Evolutionary conservation across 2,329 filamentous ascomycete genomes (phyloP), one percentile per base, ranked within the genome.

Genomic region (Herpomyces periplanetae): DNA sequence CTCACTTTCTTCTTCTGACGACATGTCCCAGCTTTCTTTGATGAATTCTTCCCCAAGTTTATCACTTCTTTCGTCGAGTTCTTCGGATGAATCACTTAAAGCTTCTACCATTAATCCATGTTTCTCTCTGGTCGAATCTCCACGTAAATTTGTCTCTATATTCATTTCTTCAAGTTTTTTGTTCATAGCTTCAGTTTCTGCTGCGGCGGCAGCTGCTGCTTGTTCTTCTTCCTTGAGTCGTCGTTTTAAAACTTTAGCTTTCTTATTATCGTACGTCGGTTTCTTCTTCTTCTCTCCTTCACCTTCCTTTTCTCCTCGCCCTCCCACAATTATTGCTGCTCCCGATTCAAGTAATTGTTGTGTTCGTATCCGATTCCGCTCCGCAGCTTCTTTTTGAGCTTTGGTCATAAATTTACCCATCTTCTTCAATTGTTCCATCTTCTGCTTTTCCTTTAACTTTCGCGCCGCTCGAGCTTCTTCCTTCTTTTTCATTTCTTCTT

Each of bases 1-100:
- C 32, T 34, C 31, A 23, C 41, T 37, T 30, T 71, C 64, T 4
- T 66, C 62, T 18, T 66, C 64, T 2, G 57, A 60, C 21, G 69
- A 63, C 13, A 65, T 71, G 35, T 91, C 75, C 75, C 75, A 91
- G 44, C 62, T 75, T 27, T 88, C 75, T 41, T 88, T 88, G 31
- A 85, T 50, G 24, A 63, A 60, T 8, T 62, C 59, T 11, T 65
- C 54, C 5, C 52, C 64, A 11, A 59, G 64, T 19, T 66, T 60
- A 12, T 59, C 56, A 38, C 88, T 69, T 73, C 73, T 87, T 37
- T 87, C 71, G 13, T 84, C 52, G 8, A 47, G 34, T 19, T 32
- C 33, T 14, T 48, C 62, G 8, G 65, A 60, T 11, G 63, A 37
- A 8, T 56, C 57, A 18, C 53, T 59, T 19, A n/a, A n/a, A n/a